Percentiles rank a stretch among this genome's conserved stretches.
Evolutionary conservation across 2,329 filamentous ascomycete genomes (phyloP).

Genomic region (Sporothrix luriei): DNA sequence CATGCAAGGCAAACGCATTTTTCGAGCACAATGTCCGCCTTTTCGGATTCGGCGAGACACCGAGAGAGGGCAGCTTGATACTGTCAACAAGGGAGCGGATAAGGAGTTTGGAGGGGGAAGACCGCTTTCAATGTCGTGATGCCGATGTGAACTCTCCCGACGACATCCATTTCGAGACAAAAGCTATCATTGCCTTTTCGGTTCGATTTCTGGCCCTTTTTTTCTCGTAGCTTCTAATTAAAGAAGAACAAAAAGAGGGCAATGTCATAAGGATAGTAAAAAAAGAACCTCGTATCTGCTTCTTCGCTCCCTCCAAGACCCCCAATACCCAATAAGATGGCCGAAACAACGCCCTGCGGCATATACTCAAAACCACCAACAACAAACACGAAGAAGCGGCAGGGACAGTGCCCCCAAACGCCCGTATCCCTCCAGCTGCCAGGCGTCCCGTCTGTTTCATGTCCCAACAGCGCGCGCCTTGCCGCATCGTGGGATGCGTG

Average conservation of each 20-base stretch:
- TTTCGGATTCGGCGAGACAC: conserved; percentile 15
- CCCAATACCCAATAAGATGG: conserved; percentile 7
- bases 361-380: neutral
- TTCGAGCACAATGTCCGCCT: conserved; percentile 21
- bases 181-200: neutral
- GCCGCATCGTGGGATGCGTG: neutral
- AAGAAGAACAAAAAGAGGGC: neutral
- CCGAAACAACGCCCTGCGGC: neutral
- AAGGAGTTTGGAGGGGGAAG: neutral
- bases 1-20: conserved; percentile 25
- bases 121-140: neutral
- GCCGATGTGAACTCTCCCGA: neutral
- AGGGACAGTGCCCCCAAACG: neutral
- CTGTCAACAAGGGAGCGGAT: conserved; percentile 3
- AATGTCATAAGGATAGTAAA: neutral
- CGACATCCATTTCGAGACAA: neutral
- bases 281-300: conserved; percentile 17
- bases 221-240: neutral
- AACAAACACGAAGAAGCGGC: conserved; percentile 9
- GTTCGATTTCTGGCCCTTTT: neutral
- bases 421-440: neutral
- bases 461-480: neutral
- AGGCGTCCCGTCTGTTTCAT: conserved; percentile 10
- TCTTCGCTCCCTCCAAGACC: too few relatives aligned
- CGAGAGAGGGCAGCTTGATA: neutral